A percentile compares a stretch with the other conserved stretches of the same genome.
Conservation (phyloP, 805 yeast species). For the Pichia cabralensis region DNA sequence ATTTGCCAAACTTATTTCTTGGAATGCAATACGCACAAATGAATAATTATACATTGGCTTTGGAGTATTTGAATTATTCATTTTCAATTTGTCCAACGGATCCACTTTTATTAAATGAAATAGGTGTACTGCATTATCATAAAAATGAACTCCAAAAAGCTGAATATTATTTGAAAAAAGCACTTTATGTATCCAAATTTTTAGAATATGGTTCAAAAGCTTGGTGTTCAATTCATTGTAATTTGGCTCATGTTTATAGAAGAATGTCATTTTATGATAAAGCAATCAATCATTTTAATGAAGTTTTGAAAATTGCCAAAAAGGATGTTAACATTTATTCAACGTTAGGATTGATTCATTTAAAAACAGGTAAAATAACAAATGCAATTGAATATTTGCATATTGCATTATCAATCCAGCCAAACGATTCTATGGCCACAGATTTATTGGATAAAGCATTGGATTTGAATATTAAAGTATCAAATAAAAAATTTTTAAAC, state of each 20-base stretch:
- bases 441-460: slow-evolving; percentile 76
- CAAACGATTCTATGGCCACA: slow-evolving; percentile 75
- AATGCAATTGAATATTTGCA: slow-evolving; percentile 73
- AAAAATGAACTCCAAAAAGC: slow-evolving; percentile 58
- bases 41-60: slow-evolving; percentile 73
- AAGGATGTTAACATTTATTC: slow-evolving; percentile 65
- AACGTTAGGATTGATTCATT: slow-evolving; percentile 74
- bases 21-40: slow-evolving; percentile 96
- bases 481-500: slow-evolving; percentile 13
- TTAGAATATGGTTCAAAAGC: slow-evolving; percentile 72
- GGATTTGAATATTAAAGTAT: slow-evolving; percentile 38
- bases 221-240: slow-evolving; percentile 77
- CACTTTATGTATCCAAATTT: slow-evolving; percentile 56
- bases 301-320: slow-evolving; percentile 60
- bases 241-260: slow-evolving; percentile 83
- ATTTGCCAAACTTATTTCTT: slow-evolving; percentile 76
- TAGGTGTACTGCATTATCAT: slow-evolving; percentile 88
- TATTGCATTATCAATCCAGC: slow-evolving; percentile 66
- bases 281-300: slow-evolving; percentile 66
- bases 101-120: slow-evolving; percentile 80
- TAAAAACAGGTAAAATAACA: slow-evolving; percentile 53
- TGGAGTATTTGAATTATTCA: slow-evolving; percentile 73
- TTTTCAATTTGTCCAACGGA: slow-evolving; percentile 73
- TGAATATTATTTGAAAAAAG: slow-evolving; percentile 59
- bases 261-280: slow-evolving; percentile 49